Evolutionary conservation across 179 eudicot species (phyloP).

Genomic region (Silene noctiflora): DNA sequence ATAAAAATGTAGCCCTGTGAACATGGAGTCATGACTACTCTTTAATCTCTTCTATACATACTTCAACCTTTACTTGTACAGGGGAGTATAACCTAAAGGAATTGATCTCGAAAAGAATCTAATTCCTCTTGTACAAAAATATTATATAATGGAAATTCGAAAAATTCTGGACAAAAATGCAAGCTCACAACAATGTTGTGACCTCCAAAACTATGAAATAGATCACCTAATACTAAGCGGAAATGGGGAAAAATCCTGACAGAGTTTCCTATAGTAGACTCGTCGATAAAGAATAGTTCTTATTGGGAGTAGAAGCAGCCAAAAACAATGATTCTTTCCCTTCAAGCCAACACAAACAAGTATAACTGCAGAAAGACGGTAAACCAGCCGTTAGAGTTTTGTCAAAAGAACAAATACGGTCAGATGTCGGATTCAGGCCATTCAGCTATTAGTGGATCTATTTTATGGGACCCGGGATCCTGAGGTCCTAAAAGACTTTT

Average conservation of each 20-base stretch:
- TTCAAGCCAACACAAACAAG: slow-evolving; percentile 32
- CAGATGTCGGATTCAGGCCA: neutral
- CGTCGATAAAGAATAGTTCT: slow-evolving; percentile 32
- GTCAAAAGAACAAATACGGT: neutral
- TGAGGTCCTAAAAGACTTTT: no score
- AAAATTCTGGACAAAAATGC: slow-evolving; percentile 37
- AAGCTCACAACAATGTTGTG: slow-evolving; percentile 54
- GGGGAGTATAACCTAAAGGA: slow-evolving; percentile 38
- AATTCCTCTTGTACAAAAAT: slow-evolving; percentile 27
- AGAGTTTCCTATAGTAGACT: slow-evolving; percentile 29
- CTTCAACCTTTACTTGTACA: slow-evolving; percentile 17
- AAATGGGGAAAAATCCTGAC: slow-evolving; percentile 17
- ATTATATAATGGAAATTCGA: slow-evolving; percentile 18
- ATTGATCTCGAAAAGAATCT: slow-evolving; percentile 35
- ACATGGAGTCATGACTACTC: neutral
- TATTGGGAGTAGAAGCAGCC: slow-evolving; percentile 70
- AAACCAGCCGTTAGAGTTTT: slow-evolving; percentile 9
- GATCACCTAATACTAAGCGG: slow-evolving; percentile 30
- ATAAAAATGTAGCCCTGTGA: neutral
- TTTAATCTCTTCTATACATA: slow-evolving; percentile 45
- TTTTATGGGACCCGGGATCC: no score
- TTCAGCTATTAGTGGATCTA: no score
- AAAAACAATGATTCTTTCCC: slow-evolving; percentile 69
- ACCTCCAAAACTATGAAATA: slow-evolving; percentile 27
- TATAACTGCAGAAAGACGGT: slow-evolving; percentile 33